Conservation (phyloP, 2,329 filamentous ascomycete genomes). For the Sporothrix pseudoabietina region DNA sequence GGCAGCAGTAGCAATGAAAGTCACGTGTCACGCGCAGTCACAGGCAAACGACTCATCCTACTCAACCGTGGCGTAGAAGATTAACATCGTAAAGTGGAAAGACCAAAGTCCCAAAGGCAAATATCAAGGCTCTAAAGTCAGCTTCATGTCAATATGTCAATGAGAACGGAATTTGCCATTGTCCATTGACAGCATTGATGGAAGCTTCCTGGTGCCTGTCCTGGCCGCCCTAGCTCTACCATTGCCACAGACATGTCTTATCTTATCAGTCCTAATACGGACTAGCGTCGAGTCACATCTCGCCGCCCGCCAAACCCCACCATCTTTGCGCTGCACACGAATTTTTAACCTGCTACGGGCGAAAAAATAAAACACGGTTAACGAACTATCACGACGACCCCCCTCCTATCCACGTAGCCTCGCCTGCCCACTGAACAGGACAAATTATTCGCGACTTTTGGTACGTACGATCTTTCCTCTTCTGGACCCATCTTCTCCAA, state of each 20-base stretch:
- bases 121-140: background rate
- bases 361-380: constrained; percentile 31
- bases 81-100: background rate
- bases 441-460: constrained; percentile 6
- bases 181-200: constrained; percentile 7
- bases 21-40: background rate
- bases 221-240: background rate
- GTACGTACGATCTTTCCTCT: constrained; percentile 8
- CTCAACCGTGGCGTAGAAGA: background rate
- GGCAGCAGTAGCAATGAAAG: background rate
- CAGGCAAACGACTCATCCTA: background rate
- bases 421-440: constrained; percentile 23
- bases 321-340: constrained; percentile 34
- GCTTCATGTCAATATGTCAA: background rate
- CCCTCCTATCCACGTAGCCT: constrained; percentile 27
- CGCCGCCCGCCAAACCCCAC: constrained; percentile 32
- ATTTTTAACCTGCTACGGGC: constrained; percentile 34
- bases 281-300: constrained; percentile 33
- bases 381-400: constrained; percentile 28
- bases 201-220: background rate
- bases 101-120: background rate
- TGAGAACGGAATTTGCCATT: constrained; percentile 18
- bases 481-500: background rate
- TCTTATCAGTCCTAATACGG: constrained; percentile 31
- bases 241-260: constrained; percentile 25